phyloP scores from a whole-genome alignment of 1,139 yeast species.

The Hanseniaspora gamundiae region DNA sequence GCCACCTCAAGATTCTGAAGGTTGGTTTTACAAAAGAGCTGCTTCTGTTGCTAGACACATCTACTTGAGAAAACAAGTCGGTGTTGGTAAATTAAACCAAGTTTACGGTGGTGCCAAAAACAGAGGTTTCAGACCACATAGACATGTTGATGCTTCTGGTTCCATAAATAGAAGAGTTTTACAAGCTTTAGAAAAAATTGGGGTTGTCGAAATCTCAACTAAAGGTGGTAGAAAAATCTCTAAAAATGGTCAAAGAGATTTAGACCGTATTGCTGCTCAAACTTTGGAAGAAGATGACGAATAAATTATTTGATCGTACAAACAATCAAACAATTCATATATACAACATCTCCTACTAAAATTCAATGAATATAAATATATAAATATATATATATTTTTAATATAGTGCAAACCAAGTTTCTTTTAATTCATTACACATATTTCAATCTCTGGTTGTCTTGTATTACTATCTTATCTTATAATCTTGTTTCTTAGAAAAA shows the following conservation, averaged over 20 bases:
- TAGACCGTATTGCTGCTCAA: conserved; percentile 99
- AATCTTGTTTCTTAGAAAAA: too few relatives aligned
- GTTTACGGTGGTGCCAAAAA: conserved; percentile 98
- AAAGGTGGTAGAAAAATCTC: conserved; percentile 99
- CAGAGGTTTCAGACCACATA: conserved; percentile 99
- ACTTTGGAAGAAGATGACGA: conserved; percentile 67
- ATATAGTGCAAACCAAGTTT: conserved; percentile 11
- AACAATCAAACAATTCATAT: conserved; percentile 7
- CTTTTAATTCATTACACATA: background rate
- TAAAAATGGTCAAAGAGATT: conserved; percentile 99
- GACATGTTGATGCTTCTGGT: conserved; percentile 98
- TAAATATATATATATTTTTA: conserved; percentile 2
- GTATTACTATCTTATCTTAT: too few relatives aligned
- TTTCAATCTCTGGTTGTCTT: background rate
- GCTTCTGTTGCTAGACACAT: conserved; percentile 99
- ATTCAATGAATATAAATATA: too few relatives aligned
- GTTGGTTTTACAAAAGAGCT: conserved; percentile 99
- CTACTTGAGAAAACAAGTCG: conserved; percentile 98
- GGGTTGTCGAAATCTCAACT: conserved; percentile 91
- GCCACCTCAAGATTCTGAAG: conserved; percentile 99
- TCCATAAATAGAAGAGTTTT: conserved; percentile 97
- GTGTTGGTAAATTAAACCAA: conserved; percentile 98
- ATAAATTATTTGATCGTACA: conserved; percentile 9
- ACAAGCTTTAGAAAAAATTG: conserved; percentile 97
- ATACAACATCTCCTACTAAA: too few relatives aligned